These are phyloP conservation scores for Flaveria floridana DNA, from an alignment of 140 eudicot genomes.

Conservation along the genomic window DNA sequence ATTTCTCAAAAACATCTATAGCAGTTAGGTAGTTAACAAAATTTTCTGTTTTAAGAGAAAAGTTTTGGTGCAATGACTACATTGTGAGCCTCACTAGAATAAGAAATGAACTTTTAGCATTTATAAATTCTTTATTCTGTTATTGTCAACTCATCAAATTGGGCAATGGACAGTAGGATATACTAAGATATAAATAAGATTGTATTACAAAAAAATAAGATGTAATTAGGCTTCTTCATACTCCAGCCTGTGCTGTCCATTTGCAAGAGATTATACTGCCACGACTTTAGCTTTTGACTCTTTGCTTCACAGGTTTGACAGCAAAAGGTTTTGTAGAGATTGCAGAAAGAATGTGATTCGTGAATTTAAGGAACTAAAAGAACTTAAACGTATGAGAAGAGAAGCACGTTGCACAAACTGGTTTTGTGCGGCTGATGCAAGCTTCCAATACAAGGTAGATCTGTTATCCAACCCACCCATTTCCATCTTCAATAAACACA, in stretches of 20 bases:
- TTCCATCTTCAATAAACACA: neutral
- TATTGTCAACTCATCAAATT: conserved; percentile 6
- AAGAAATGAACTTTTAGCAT: neutral
- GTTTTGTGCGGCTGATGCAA: conserved; percentile 90
- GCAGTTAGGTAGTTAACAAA: neutral
- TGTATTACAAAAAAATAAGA: neutral
- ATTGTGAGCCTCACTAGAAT: neutral
- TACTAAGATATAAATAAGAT: conserved; percentile 6
- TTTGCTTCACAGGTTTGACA: conserved; percentile 67
- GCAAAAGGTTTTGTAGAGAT: conserved; percentile 93
- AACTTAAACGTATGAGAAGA: conserved; percentile 73
- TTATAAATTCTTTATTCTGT: neutral
- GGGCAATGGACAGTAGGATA: neutral
- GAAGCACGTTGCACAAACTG: conserved; percentile 86
- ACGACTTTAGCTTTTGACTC: conserved; percentile 12
- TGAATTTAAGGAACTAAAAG: conserved; percentile 92
- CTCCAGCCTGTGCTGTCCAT: conserved; percentile 17
- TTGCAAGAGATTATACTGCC: conserved; percentile 16
- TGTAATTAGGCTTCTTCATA: neutral
- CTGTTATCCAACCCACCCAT: neutral
- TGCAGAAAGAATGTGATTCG: conserved; percentile 93
- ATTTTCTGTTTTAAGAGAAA: neutral
- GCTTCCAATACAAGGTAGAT: conserved; percentile 86
- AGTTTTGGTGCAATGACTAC: neutral
- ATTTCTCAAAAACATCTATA: neutral